A percentile compares a stretch with the other conserved stretches of the same genome.
These are phyloP conservation scores for Ambrosia hybrid DNA, from an alignment of 140 eudicot genomes.

Conservation along the genomic window DNA sequence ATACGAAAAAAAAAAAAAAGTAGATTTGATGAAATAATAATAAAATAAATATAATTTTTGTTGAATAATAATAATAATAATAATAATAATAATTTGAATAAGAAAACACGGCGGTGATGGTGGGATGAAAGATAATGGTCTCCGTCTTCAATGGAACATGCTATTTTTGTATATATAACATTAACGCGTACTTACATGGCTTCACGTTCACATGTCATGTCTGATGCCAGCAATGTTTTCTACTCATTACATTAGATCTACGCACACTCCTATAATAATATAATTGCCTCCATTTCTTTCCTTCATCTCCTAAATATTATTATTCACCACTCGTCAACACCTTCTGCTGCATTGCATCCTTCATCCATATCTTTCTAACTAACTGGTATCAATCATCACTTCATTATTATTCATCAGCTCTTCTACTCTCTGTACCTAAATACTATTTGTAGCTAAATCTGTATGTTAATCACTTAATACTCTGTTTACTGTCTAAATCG, in stretches of 20 bases:
- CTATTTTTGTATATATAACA: neutral
- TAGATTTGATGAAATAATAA: neutral
- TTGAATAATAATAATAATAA: no score
- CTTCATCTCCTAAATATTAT: neutral
- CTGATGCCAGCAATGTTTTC: constrained; percentile 25
- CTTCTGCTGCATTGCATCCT: neutral
- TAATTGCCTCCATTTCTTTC: constrained; percentile 10
- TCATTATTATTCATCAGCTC: neutral
- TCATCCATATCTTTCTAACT: constrained; percentile 16
- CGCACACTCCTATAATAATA: constrained; percentile 3
- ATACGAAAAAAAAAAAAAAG: neutral
- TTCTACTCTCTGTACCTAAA: no score
- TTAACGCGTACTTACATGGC: constrained; percentile 33
- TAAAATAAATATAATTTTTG: no score
- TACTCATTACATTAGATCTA: constrained; percentile 17
- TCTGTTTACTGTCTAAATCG: no score
- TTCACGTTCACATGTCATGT: constrained; percentile 46
- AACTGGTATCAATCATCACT: constrained; percentile 7
- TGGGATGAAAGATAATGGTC: constrained; percentile 29
- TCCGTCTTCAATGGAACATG: constrained; percentile 17
- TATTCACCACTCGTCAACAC: neutral
- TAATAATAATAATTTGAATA: neutral
- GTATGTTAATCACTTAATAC: neutral
- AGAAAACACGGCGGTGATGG: constrained; percentile 36
- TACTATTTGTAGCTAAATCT: neutral